Percentiles rank a stretch among this genome's conserved stretches.
Conservation (phyloP, 306 rosid genomes). For the Dalbergia cultrata region DNA sequence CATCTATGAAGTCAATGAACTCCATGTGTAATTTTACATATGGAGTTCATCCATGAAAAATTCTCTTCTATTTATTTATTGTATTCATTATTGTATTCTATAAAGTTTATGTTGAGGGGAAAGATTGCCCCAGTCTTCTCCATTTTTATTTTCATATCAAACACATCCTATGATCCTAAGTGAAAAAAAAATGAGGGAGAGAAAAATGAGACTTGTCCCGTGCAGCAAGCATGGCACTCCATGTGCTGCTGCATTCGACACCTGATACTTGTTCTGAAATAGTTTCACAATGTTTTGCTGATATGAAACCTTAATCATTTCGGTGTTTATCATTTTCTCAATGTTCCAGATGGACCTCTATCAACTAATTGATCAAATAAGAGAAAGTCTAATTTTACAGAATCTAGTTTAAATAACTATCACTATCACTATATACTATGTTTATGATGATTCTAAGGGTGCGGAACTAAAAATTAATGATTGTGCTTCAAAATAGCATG, state of each 20-base stretch:
- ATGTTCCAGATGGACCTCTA: neutral
- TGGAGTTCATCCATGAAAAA: too few relatives aligned
- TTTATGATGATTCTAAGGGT: neutral
- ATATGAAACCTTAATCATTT: neutral
- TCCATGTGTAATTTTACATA: too few relatives aligned
- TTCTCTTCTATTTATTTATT: too few relatives aligned
- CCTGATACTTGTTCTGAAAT: neutral
- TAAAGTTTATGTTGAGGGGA: too few relatives aligned
- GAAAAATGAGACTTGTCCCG: neutral
- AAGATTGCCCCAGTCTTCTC: too few relatives aligned
- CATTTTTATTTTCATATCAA: too few relatives aligned
- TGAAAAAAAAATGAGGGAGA: neutral
- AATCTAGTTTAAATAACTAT: neutral
- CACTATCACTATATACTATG: neutral
- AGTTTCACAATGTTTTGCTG: neutral
- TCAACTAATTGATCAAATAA: neutral
- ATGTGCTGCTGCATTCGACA: neutral
- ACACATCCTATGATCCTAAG: neutral
- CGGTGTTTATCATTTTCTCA: neutral
- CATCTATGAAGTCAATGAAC: too few relatives aligned
- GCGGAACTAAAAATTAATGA: neutral
- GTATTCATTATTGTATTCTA: too few relatives aligned
- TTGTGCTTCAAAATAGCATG: neutral
- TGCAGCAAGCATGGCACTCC: neutral
- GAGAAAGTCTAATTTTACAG: neutral